These are phyloP conservation scores for Cyberlindnera mycetangii DNA, from an alignment of 805 yeast genomes.

Conservation along the genomic window DNA sequence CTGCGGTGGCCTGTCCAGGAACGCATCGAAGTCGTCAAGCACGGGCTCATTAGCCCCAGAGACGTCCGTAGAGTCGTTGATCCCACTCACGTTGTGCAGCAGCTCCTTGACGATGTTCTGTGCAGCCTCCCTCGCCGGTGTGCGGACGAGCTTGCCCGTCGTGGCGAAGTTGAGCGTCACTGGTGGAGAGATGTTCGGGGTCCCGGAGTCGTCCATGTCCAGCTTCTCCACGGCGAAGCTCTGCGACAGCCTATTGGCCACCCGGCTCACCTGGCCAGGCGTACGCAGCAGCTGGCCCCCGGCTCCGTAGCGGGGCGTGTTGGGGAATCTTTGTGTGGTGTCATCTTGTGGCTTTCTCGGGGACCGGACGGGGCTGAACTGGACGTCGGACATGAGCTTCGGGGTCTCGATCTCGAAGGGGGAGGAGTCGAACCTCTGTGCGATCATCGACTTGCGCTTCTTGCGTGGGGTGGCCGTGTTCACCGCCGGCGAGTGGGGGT, in stretches of 20 bases:
- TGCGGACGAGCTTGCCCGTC: no score
- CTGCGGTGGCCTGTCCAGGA: conserved; percentile 18
- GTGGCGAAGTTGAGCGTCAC: conserved; percentile 25
- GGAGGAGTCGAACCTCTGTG: conserved; percentile 27
- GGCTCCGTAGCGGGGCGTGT: conserved; percentile 44
- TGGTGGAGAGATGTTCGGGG: conserved; percentile 26
- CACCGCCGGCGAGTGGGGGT: conserved; percentile 17
- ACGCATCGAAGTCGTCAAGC: conserved; percentile 26
- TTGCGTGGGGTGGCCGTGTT: conserved; percentile 26
- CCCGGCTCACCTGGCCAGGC: conserved; percentile 20
- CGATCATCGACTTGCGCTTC: conserved; percentile 28
- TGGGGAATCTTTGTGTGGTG: conserved; percentile 40
- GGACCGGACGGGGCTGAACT: conserved; percentile 23
- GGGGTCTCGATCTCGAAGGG: conserved; percentile 30
- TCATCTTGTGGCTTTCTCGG: conserved; percentile 10
- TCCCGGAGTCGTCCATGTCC: conserved; percentile 24
- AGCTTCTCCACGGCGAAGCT: conserved; percentile 2
- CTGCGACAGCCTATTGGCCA: conserved; percentile 20
- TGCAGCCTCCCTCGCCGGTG: conserved; percentile 27
- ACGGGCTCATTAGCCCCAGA: conserved; percentile 2
- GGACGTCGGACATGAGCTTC: conserved; percentile 26
- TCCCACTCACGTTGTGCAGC: conserved; percentile 26
- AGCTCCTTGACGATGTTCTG: conserved; percentile 26
- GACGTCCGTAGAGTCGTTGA: conserved; percentile 21
- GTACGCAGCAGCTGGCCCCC: conserved; percentile 35